These are phyloP conservation scores for Chlamydomonas asymmetrica DNA, from an alignment of 139 green algal genomes.

Conservation along the genomic window DNA sequence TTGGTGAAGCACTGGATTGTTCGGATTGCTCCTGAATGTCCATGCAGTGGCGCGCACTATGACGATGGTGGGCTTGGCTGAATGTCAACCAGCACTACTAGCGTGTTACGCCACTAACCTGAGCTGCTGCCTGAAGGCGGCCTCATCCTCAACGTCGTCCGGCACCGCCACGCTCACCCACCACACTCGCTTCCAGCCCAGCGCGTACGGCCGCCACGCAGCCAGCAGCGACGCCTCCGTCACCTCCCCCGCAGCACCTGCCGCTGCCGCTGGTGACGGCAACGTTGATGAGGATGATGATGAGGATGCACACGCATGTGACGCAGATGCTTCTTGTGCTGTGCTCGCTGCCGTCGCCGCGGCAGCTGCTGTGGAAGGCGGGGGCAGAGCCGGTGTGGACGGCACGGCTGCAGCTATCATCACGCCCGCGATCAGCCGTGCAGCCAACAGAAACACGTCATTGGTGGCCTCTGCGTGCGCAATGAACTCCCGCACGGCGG, in stretches of 20 bases:
- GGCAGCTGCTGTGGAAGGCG: background rate
- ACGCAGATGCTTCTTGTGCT: background rate
- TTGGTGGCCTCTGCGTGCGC: conserved; percentile 70
- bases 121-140: conserved; percentile 56
- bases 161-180: conserved; percentile 82
- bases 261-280: no score
- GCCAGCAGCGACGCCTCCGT: conserved; percentile 40
- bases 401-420: conserved; percentile 4
- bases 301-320: background rate
- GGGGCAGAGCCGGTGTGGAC: background rate
- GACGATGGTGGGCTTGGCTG: background rate
- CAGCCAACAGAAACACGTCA: conserved; percentile 75
- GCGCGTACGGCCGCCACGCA: conserved; percentile 75
- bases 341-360: background rate
- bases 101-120: conserved; percentile 12
- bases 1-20: background rate
- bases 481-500: conserved; percentile 49
- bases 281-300: background rate
- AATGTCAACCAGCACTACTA: background rate
- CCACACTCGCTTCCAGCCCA: conserved; percentile 83
- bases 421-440: conserved; percentile 32
- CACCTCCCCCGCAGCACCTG: background rate
- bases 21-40: background rate
- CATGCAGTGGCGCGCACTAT: background rate
- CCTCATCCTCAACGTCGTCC: conserved; percentile 62